These are phyloP conservation scores for Phyllosticta citriasiana DNA, from an alignment of 2,329 filamentous ascomycete genomes.

Conservation along the genomic window DNA sequence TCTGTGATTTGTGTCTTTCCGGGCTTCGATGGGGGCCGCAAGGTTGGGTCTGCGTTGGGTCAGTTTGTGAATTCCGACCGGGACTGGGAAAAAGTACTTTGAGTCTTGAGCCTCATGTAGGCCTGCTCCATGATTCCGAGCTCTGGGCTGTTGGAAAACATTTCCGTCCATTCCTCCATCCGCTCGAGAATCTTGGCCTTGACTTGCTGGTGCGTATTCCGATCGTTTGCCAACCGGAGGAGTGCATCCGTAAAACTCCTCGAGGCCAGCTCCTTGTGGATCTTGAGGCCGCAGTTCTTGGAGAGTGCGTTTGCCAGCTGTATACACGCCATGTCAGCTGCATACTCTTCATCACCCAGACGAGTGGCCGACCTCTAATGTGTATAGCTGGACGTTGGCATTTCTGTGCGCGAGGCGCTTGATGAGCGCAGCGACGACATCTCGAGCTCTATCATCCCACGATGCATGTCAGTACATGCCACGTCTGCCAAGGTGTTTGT, in stretches of 20 bases:
- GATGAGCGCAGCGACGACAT: conserved; percentile 82
- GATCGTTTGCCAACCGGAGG: conserved; percentile 79
- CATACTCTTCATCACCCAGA: conserved; percentile 12
- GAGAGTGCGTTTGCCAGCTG: conserved; percentile 82
- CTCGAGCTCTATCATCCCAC: conserved; percentile 49
- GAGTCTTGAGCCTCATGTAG: conserved; percentile 73
- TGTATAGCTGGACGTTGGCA: conserved; percentile 92
- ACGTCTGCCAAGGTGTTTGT: conserved; percentile 1
- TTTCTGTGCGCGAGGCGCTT: conserved; percentile 87
- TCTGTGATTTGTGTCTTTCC: conserved; percentile 88
- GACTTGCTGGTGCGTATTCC: conserved; percentile 92
- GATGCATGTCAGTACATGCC: neutral
- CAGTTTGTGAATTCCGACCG: conserved; percentile 3
- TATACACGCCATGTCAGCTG: neutral
- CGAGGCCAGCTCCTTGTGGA: conserved; percentile 83
- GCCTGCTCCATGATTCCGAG: conserved; percentile 97
- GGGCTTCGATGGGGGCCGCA: conserved; percentile 86
- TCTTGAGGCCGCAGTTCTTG: conserved; percentile 78
- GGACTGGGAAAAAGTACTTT: conserved; percentile 33
- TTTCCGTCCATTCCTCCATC: conserved; percentile 92
- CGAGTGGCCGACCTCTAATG: conserved; percentile 57
- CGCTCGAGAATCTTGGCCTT: conserved; percentile 95
- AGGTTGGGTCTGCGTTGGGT: conserved; percentile 61
- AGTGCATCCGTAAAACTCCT: conserved; percentile 91
- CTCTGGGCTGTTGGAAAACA: conserved; percentile 83